Evolutionary conservation across 208 protist species (phyloP), one percentile per base, ranked within the genome.

Genomic region (Leishmania mexicana): DNA sequence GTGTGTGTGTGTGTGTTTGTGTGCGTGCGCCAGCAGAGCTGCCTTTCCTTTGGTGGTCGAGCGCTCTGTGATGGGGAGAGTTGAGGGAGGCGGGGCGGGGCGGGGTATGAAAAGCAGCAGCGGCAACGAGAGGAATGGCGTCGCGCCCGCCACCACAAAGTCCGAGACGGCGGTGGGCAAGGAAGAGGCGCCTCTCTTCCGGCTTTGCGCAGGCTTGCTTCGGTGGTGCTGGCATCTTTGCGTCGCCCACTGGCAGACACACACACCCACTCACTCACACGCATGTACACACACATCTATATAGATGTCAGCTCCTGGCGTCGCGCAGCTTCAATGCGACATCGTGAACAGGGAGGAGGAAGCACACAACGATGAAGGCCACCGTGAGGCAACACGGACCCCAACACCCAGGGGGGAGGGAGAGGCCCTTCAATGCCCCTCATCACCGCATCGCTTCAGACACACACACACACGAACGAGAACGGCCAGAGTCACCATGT

Each of bases 71-170:
- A 57, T 5, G 28, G 8, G 8, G 28, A 19, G 24, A 75, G n/a
- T 28, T 13, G 47, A 57, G 28, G 38, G 8, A 28, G 35, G 49
- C 45, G 51, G 21, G 15, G 47, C 11, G 67, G 13, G 40, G 42
- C 13, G 19, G 11, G 42, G 68, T 19, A 70, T 24, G 21, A 58
- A 58, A 58, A 7, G 53, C 21, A 58, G 57, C 24, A 31, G 57
- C 57, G 57, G 28, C 24, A 62, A 11, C 28, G 28, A 5, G 62
- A 40, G 31, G 31, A 68, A 40, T 13, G 15, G 47, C 64, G 65
- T 35, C n/a, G 24, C 6, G 2, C 77, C 15, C 13, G 79, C 31
- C 21, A 80, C n/a, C 17, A 80, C 60, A 80, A 76, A 45, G 57
- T 10, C 24, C n/a, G 47, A n/a, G 40, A 58, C 51, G 47, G n/a